Evolutionary conservation across 192 early-diverging fungal species (phyloP), one percentile per base, ranked within the genome.

Genomic region (Coemansia sp.): DNA sequence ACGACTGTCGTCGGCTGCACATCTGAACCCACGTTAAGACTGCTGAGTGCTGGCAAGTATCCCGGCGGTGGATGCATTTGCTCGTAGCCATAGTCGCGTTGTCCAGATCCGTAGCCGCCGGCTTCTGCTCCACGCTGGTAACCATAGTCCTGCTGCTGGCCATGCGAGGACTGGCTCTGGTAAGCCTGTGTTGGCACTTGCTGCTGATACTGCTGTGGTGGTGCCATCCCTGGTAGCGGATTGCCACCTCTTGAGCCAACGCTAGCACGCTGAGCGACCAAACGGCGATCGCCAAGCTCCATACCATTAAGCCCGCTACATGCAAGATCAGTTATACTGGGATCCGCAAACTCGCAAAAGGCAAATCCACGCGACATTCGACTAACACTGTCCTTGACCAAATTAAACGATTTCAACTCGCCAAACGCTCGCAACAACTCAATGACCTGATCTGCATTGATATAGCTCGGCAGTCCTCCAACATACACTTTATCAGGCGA

Each of bases 301-400:
- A 99, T 93, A 40, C 94, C 92, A 71, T 98, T 96, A 29, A 99
- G 88, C 2, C 95, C 95, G 72, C 97, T 88, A 71, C 95, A 97
- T 12, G 94, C 97, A 42, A 95, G 84, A 69, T 99, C 97, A 6
- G 96, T 98, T 13, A 97, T 77, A 29, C 68, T 86, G 19, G 93
- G 89, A 75, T 98, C 93, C 17, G 86, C 85, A 66, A 95, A 99
- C 82, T 99, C 97, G 75, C 95, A 97, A 68, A 99, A 98, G 3
- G 95, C 97, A 85, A 93, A 98, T 2, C 97, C 97, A 82, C 80
- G 93, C 56, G 94, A 96, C 59, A 86, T 61, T 4, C 88, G 87
- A 6, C 88, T 90, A 27, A 80, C 80, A 34, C 69, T 85, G 59
- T 97, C 96, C 70, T 93, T 95, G 8, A 99, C 95, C 39, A 99